Evolutionary conservation across 192 early-diverging fungal species (phyloP).

Genomic region (Chytriomyces hyalinus): DNA sequence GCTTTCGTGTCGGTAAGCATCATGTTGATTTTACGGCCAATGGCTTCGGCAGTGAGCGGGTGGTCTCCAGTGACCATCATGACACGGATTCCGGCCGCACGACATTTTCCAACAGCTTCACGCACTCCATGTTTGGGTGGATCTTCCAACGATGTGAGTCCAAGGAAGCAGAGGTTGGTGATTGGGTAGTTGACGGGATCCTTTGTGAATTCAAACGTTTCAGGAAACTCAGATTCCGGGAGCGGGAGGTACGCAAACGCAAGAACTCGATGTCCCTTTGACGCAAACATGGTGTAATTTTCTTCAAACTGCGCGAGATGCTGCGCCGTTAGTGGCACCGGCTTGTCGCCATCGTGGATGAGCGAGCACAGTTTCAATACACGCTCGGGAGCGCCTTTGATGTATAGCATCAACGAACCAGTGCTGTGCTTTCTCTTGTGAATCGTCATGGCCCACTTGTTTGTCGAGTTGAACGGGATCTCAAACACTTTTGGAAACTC

Average conservation of each 20-base stretch:
- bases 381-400: conserved; percentile 90
- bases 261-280: conserved; percentile 85
- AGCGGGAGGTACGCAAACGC: conserved; percentile 85
- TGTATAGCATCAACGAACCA: conserved; percentile 76
- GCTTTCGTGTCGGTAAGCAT: conserved; percentile 86
- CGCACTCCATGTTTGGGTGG: conserved; percentile 95
- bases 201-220: conserved; percentile 75
- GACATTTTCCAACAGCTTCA: conserved; percentile 84
- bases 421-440: conserved; percentile 72
- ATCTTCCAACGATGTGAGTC: conserved; percentile 86
- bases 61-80: conserved; percentile 98
- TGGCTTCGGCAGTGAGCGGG: conserved; percentile 89
- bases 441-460: conserved; percentile 88
- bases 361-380: conserved; percentile 78
- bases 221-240: conserved; percentile 70
- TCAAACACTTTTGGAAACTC: conserved; percentile 89
- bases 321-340: conserved; percentile 62
- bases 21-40: conserved; percentile 88
- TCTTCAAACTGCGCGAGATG: conserved; percentile 66
- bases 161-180: conserved; percentile 69
- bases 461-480: conserved; percentile 93
- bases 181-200: conserved; percentile 72
- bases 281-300: conserved; percentile 76
- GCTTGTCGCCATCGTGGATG: conserved; percentile 58
- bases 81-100: conserved; percentile 88